These are phyloP conservation scores for Aspergillus brasiliensis DNA, from an alignment of 2,329 filamentous ascomycete genomes.

Conservation along the genomic window DNA sequence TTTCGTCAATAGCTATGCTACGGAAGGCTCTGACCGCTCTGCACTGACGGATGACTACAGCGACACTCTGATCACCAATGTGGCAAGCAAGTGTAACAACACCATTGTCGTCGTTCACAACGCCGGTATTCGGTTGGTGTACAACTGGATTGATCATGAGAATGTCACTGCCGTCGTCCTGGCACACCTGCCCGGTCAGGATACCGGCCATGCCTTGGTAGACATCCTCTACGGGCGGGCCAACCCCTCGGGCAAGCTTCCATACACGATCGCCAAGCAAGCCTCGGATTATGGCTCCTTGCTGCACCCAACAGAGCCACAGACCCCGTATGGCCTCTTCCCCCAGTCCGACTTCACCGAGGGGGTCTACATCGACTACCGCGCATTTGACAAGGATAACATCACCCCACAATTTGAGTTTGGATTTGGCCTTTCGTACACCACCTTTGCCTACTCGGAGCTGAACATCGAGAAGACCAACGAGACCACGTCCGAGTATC, in stretches of 20 bases:
- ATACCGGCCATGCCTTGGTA: slow-evolving; percentile 59
- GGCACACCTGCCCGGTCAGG: slow-evolving; percentile 66
- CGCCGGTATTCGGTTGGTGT: slow-evolving; percentile 60
- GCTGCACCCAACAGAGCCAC: slow-evolving; percentile 16
- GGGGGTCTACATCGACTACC: slow-evolving; percentile 57
- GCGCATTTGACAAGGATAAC: slow-evolving; percentile 50
- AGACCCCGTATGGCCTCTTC: slow-evolving; percentile 20
- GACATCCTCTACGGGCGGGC: slow-evolving; percentile 60
- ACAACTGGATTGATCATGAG: slow-evolving; percentile 60
- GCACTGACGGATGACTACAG: slow-evolving; percentile 45
- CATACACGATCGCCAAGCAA: slow-evolving; percentile 63
- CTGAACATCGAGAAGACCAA: slow-evolving; percentile 11
- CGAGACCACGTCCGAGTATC: slow-evolving; percentile 12
- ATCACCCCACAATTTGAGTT: slow-evolving; percentile 43
- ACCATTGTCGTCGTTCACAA: slow-evolving; percentile 69
- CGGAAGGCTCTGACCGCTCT: slow-evolving; percentile 42
- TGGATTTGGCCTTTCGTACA: slow-evolving; percentile 39
- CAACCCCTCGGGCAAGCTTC: slow-evolving; percentile 61
- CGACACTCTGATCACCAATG: slow-evolving; percentile 58
- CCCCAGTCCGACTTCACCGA: slow-evolving; percentile 50
- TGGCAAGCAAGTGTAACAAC: slow-evolving; percentile 62
- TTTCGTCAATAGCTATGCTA: slow-evolving; percentile 58
- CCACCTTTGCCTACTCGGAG: slow-evolving; percentile 24
- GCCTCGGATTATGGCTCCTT: slow-evolving; percentile 56
- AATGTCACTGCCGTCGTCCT: slow-evolving; percentile 67